These are phyloP conservation scores for Cucurbita moschata DNA, from an alignment of 306 rosid species.

Conservation along the genomic window DNA sequence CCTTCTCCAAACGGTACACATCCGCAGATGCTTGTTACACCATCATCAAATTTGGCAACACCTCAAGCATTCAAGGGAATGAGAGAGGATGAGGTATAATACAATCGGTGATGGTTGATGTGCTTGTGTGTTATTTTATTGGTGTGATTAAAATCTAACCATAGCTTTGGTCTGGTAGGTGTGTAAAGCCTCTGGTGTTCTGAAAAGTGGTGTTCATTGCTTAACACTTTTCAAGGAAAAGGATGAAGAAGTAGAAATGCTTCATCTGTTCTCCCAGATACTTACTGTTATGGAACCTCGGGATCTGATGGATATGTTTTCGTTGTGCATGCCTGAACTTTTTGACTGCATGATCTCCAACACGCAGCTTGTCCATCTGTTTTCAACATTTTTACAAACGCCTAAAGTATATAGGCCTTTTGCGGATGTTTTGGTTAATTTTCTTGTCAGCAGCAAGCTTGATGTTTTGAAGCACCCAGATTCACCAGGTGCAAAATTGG, in stretches of 20 bases:
- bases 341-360: slow-evolving; percentile 92
- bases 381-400: slow-evolving; percentile 74
- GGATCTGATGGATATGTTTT: slow-evolving; percentile 99
- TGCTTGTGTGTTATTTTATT: slow-evolving; percentile 1
- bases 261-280: slow-evolving; percentile 84
- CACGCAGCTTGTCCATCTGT: slow-evolving; percentile 81
- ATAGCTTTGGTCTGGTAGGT: slow-evolving; percentile 42
- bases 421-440: slow-evolving; percentile 86
- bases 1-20: slow-evolving; percentile 31
- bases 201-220: slow-evolving; percentile 97
- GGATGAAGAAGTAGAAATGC: slow-evolving; percentile 98
- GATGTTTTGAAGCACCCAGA: slow-evolving; percentile 80
- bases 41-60: slow-evolving; percentile 58
- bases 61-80: slow-evolving; percentile 82
- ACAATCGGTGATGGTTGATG: not conserved
- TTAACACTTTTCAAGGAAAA: slow-evolving; percentile 92
- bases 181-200: slow-evolving; percentile 87
- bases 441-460: slow-evolving; percentile 80
- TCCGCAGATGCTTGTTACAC: slow-evolving; percentile 60
- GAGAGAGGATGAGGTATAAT: slow-evolving; percentile 95
- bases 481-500: slow-evolving; percentile 78
- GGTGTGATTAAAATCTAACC: slow-evolving; percentile 15
- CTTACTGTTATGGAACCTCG: slow-evolving; percentile 96
- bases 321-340: slow-evolving; percentile 96
- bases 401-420: slow-evolving; percentile 79